These are phyloP conservation scores for Solanum gandarillasii DNA, from an alignment of 257 asterid species.

Conservation along the genomic window DNA sequence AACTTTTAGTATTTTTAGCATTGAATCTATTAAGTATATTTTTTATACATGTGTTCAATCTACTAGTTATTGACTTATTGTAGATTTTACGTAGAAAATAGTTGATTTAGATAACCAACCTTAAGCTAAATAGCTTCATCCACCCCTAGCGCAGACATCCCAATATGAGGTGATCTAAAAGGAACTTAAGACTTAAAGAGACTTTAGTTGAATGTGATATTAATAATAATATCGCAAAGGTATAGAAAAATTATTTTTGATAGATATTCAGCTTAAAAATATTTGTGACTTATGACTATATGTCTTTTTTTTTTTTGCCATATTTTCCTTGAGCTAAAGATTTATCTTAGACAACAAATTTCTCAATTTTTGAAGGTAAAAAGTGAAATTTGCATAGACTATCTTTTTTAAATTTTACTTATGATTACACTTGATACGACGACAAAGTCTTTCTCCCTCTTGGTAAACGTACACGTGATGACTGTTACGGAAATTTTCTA, in stretches of 20 bases:
- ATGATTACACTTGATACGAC: background rate
- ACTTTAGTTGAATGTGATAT: background rate
- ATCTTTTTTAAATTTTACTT: background rate
- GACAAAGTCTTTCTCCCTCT: background rate
- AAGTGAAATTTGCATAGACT: rapidly evolving
- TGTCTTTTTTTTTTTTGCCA: background rate
- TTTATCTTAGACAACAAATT: background rate
- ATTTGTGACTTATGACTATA: background rate
- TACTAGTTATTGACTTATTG: background rate
- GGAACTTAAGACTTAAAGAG: background rate
- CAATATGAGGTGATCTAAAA: background rate
- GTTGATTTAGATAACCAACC: background rate
- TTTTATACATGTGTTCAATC: background rate
- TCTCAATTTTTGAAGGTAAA: background rate
- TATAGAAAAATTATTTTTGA: background rate
- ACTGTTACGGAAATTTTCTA: background rate
- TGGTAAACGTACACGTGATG: background rate
- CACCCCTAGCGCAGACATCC: background rate
- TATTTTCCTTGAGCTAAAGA: background rate
- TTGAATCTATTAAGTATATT: too few species aligned
- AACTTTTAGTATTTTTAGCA: too few species aligned
- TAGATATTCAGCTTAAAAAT: background rate
- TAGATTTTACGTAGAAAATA: too few species aligned
- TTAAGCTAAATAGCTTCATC: background rate
- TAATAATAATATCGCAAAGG: background rate